Base-by-base conservation (phyloP, 2,329 filamentous ascomycete genomes). In the Ophiostoma populinum region DNA sequence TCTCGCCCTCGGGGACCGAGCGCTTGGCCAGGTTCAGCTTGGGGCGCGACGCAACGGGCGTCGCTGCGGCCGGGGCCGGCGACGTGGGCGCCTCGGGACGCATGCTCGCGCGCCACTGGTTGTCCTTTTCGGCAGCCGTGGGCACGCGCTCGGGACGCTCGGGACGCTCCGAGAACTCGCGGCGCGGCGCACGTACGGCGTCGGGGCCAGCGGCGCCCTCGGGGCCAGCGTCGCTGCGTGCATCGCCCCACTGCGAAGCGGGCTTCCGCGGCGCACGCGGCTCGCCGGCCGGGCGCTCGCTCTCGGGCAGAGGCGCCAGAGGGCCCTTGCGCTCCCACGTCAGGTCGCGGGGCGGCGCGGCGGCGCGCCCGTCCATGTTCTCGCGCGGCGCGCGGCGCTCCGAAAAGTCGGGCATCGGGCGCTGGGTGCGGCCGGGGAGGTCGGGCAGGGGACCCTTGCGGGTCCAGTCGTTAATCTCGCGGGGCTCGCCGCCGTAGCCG, bases 251-350 rank as follows among this genome's bases (percentile, higher is more conserved):
- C 36, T 66, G 80, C 36, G 76, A 77, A 13, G 82, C 82, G 49
- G 68, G 63, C 50, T 64, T 67, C 43, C 76, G 66, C 57, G 72
- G 68, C 48, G 65, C 70, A 43, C 69, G 64, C 58, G 64, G 62
- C 33, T 55, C 58, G 17, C 57, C 53, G 24, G 11, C 33, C 15
- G 53, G 46, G 37, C 62, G 61, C 43, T 75, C 68, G 30, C 59
- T 45, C 40, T 61, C 67, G 34, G 63, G 63, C 45, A 60, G 64
- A 16, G 87, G 82, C 27, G 87, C 81, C 37, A 95, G 65, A 24
- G 90, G 90, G 10, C 90, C 90, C 52, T 81, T 90, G 48, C 90
- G 80, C 58, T 94, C 87, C 90, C 90, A 98, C 56, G 72, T 69
- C 45, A 90, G 79, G 53, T 92, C 81, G 39, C 82, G 75, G 38